phyloP scores from a whole-genome alignment of 768 basidiomycete genomes.

The Ramaria rubella region DNA sequence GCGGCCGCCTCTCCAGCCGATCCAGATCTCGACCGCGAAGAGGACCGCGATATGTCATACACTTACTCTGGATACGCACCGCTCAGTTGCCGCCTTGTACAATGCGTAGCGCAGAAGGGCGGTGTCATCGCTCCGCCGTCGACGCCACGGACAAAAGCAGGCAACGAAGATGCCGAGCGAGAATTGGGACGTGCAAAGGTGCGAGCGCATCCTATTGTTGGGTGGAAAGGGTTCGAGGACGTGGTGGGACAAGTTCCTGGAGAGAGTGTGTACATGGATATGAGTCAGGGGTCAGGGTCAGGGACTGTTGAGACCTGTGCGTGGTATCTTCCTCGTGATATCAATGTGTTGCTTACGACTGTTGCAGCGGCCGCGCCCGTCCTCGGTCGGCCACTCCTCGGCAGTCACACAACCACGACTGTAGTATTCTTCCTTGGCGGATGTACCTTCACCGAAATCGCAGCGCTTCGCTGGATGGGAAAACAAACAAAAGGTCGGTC shows the following conservation, averaged over 20 bases:
- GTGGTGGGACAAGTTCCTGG: constrained; percentile 77
- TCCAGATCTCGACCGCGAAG: constrained; percentile 4
- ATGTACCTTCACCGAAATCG: constrained; percentile 95
- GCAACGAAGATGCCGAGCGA: constrained; percentile 34
- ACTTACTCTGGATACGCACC: constrained; percentile 98
- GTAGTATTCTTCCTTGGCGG: constrained; percentile 96
- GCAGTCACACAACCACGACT: constrained; percentile 53
- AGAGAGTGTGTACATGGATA: constrained; percentile 67
- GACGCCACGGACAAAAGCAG: not conserved
- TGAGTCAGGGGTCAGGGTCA: not conserved
- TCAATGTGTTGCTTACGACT: not conserved
- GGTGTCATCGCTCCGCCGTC: constrained; percentile 51
- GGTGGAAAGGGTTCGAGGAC: constrained; percentile 98
- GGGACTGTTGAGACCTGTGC: not conserved
- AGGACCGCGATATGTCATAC: constrained; percentile 82
- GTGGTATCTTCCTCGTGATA: not conserved
- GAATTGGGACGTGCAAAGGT: constrained; percentile 44
- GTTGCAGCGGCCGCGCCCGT: not conserved
- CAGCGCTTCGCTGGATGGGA: constrained; percentile 88
- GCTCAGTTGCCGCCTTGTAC: constrained; percentile 83
- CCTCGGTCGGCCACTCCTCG: not conserved
- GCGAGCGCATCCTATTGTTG: constrained; percentile 85
- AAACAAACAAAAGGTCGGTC: constrained; percentile 71
- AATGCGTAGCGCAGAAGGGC: constrained; percentile 88
- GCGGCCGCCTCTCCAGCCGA: constrained; percentile 55